A percentile compares a stretch with the other conserved stretches of the same genome.
phyloP scores from a whole-genome alignment of 169 alveolate species.

The Plasmodium reichenowi region DNA sequence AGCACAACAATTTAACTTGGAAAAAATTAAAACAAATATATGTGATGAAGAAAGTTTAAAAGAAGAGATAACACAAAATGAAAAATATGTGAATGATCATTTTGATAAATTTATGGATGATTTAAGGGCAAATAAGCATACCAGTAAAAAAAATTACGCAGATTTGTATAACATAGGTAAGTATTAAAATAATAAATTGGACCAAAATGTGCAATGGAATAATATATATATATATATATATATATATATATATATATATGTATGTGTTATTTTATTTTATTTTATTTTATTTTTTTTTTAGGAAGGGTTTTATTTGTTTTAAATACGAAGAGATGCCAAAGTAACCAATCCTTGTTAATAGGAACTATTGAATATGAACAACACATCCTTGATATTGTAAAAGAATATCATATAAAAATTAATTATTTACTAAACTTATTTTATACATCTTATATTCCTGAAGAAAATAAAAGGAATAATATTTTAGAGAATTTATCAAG shows the following conservation, averaged over 20 bases:
- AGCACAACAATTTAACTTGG: slow-evolving; percentile 40
- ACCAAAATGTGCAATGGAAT: background rate
- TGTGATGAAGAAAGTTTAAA: slow-evolving; percentile 11
- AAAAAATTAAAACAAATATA: slow-evolving; percentile 33
- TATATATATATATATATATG: no score
- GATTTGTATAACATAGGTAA: slow-evolving; percentile 58
- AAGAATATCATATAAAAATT: slow-evolving; percentile 63
- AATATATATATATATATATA: background rate
- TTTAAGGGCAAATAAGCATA: slow-evolving; percentile 1
- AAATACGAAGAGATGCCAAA: slow-evolving; percentile 63
- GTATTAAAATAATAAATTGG: background rate
- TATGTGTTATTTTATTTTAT: background rate
- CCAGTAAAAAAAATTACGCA: slow-evolving; percentile 36
- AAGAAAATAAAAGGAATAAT: slow-evolving; percentile 49
- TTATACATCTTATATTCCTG: slow-evolving; percentile 68
- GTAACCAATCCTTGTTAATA: slow-evolving; percentile 56
- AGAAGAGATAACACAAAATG: slow-evolving; percentile 1
- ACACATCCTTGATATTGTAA: slow-evolving; percentile 64
- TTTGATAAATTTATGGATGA: slow-evolving; percentile 33
- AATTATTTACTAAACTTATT: slow-evolving; percentile 63
- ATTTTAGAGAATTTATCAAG: slow-evolving; percentile 51
- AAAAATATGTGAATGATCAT: slow-evolving; percentile 11
- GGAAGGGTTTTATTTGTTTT: slow-evolving; percentile 57
- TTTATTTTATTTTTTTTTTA: background rate
- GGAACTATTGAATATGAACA: slow-evolving; percentile 72